Evolutionary conservation across 129 eudicot genomes (phyloP).

Genomic region (Helianthus annuus): HanXRQr2.0-SUNRISE NC_035437.2:170988870-170989369

Average conservation of each 20-base stretch:
- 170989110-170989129: neutral
- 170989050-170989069: slow-evolving; percentile 66
- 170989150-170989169: neutral
- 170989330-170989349: neutral
- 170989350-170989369: neutral
- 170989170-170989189: slow-evolving; percentile 47
- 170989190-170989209: slow-evolving; percentile 97
- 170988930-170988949: slow-evolving; percentile 95
- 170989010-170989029: slow-evolving; percentile 99
- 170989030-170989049: slow-evolving; percentile 95
- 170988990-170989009: slow-evolving; percentile 74
- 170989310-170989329: neutral
- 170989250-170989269: slow-evolving; percentile 97
- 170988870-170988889: too few species aligned
- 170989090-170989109: slow-evolving; percentile 44
- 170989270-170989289: slow-evolving; percentile 98
- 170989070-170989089: slow-evolving; percentile 97
- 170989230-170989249: slow-evolving; percentile 98
- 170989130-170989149: too few species aligned
- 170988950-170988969: slow-evolving; percentile 99
- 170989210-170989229: slow-evolving; percentile 97
- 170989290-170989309: slow-evolving; percentile 45
- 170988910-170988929: slow-evolving; percentile 58
- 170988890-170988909: neutral
- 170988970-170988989: slow-evolving; percentile 78